A percentile compares a stretch with the other conserved stretches of the same genome.
Evolutionary conservation across 2,329 filamentous ascomycete genomes (phyloP).

Genomic region (Paramyrothecium sp.): DNA sequence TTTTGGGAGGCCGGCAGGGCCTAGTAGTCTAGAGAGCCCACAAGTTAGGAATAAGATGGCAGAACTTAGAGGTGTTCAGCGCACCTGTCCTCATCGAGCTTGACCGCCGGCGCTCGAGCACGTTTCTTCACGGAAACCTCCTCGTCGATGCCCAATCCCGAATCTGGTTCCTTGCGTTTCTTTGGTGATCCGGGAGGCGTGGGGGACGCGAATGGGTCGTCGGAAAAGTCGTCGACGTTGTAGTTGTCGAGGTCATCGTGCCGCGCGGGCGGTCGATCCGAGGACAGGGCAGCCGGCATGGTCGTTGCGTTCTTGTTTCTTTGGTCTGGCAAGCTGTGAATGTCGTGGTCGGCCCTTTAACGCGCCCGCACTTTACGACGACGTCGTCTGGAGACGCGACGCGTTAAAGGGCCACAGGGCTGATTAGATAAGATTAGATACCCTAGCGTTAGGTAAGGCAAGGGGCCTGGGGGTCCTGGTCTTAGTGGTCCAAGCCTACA

Average conservation of each 20-base stretch:
- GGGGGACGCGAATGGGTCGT: conserved; percentile 49
- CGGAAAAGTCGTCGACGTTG: conserved; percentile 55
- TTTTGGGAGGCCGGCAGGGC: conserved; percentile 78
- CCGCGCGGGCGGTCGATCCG: conserved; percentile 7
- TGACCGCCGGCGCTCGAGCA: conserved; percentile 69
- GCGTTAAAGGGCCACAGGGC: not conserved
- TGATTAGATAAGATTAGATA: too few relatives aligned
- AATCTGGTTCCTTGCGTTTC: conserved; percentile 48
- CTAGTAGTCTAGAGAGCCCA: conserved; percentile 64
- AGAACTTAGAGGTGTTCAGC: not conserved
- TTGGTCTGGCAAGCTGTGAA: not conserved
- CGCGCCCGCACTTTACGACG: not conserved
- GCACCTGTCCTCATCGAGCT: conserved; percentile 79
- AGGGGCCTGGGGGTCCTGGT: not conserved
- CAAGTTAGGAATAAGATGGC: not conserved
- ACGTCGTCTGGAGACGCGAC: not conserved
- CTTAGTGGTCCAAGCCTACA: too few relatives aligned
- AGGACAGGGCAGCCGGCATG: conserved; percentile 21
- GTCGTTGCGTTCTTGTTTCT: not conserved
- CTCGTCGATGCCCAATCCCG: conserved; percentile 75
- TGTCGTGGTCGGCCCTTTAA: not conserved
- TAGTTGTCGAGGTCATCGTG: conserved; percentile 75
- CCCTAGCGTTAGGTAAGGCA: not conserved
- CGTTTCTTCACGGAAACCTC: conserved; percentile 81
- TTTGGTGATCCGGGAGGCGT: conserved; percentile 38